These are phyloP conservation scores for Ophiostoma novo-ulmi DNA, from an alignment of 2,329 filamentous ascomycete species.

Conservation along the genomic window DNA sequence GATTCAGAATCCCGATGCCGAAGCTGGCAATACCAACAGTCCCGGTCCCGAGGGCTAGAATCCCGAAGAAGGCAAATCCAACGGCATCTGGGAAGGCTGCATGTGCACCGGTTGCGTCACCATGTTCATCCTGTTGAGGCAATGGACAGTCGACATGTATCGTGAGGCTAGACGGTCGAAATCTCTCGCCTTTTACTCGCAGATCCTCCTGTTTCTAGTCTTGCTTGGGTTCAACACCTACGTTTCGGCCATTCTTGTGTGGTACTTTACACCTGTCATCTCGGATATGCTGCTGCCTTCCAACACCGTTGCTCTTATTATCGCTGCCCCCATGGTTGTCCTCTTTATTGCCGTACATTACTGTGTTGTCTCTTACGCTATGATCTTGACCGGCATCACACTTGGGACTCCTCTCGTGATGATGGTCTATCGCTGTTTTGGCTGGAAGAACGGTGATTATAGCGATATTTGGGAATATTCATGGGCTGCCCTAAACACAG, in stretches of 20 bases:
- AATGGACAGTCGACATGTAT: not conserved
- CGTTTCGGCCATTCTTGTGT: not conserved
- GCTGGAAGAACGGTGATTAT: not conserved
- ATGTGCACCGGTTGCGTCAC: not conserved
- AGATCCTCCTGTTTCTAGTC: not conserved
- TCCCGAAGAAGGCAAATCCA: not conserved
- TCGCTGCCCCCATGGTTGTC: not conserved
- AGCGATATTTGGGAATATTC: not conserved
- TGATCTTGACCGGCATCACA: not conserved
- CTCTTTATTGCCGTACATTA: not conserved
- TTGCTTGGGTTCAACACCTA: not conserved
- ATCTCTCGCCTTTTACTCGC: not conserved
- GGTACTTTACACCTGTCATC: not conserved
- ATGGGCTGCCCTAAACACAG: too few species aligned
- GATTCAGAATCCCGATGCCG: not conserved
- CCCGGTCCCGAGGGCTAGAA: not conserved
- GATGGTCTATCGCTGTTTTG: not conserved
- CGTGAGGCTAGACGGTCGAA: not conserved
- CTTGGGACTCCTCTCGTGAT: not conserved
- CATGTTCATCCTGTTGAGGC: not conserved
- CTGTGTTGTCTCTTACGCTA: not conserved
- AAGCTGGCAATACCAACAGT: not conserved
- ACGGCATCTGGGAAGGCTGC: not conserved
- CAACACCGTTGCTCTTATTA: not conserved
- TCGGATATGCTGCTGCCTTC: not conserved